Conservation (phyloP, 768 basidiomycete genomes). For the Pleurotus salmoneostramineus region DNA sequence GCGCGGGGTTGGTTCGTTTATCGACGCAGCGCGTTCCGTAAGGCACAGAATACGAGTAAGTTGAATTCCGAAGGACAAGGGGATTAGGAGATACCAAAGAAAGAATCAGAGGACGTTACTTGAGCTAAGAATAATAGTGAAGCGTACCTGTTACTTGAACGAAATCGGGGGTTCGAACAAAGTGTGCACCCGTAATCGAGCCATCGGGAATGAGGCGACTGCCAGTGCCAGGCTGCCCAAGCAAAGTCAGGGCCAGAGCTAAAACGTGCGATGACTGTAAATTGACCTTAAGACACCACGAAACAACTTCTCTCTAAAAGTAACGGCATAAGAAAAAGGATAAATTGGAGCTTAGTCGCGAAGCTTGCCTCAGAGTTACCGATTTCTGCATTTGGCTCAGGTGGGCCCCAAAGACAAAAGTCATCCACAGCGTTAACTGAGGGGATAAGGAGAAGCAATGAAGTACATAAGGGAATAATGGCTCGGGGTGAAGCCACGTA, state of each 20-base stretch:
- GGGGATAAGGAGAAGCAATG: background rate
- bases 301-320: slow-evolving; percentile 27
- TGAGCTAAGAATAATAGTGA: background rate
- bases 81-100: no score
- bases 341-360: background rate
- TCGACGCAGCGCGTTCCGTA: no score
- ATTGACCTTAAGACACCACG: slow-evolving; percentile 38
- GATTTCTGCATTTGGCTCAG: slow-evolving; percentile 46
- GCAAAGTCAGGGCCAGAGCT: slow-evolving; percentile 2
- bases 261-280: background rate
- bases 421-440: slow-evolving; percentile 57
- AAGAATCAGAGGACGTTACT: background rate
- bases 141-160: slow-evolving; percentile 61
- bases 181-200: slow-evolving; percentile 62
- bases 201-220: slow-evolving; percentile 71
- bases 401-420: slow-evolving; percentile 40
- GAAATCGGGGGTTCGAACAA: slow-evolving; percentile 72
- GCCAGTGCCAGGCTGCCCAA: slow-evolving; percentile 50
- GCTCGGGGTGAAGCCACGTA: slow-evolving; percentile 24
- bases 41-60: background rate
- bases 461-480: background rate
- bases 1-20: no score
- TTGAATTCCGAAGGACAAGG: background rate
- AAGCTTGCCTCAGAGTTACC: slow-evolving; percentile 54
- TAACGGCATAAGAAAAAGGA: slow-evolving; percentile 11